Percentiles rank a stretch among this genome's conserved stretches.
These are phyloP conservation scores for Leucocoprinus sp. DNA, from an alignment of 768 basidiomycete species.

Conservation along the genomic window DNA sequence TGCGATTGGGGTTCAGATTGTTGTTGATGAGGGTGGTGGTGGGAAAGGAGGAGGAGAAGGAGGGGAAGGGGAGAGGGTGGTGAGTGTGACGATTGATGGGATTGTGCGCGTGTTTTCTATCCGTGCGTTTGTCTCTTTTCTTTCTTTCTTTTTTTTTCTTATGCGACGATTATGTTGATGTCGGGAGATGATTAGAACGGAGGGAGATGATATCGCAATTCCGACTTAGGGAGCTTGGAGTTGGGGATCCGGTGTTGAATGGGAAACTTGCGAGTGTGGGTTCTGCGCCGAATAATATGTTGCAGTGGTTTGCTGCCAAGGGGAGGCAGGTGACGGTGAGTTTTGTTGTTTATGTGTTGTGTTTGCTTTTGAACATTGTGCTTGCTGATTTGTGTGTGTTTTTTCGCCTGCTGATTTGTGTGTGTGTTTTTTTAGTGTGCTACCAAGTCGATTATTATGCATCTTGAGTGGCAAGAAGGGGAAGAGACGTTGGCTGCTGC, in stretches of 20 bases:
- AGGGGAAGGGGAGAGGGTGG: constrained; percentile 70
- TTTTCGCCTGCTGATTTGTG: no score
- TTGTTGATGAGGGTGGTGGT: constrained; percentile 36
- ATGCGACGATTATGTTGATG: no score
- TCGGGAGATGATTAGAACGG: no score
- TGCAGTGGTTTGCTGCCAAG: constrained; percentile 92
- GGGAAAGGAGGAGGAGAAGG: constrained; percentile 34
- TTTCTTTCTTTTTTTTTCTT: background rate
- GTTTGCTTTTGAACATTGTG: background rate
- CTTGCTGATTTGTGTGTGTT: no score
- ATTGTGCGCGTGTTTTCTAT: constrained; percentile 89
- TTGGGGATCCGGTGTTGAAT: constrained; percentile 54
- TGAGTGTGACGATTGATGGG: constrained; percentile 89
- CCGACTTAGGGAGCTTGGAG: constrained; percentile 73
- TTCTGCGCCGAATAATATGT: constrained; percentile 76
- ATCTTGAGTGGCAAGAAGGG: constrained; percentile 79
- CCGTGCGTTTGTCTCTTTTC: constrained; percentile 37
- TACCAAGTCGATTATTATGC: constrained; percentile 79
- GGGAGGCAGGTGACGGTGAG: constrained; percentile 84
- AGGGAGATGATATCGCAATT: constrained; percentile 92
- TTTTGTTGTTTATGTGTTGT: constrained; percentile 1
- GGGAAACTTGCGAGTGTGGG: constrained; percentile 72
- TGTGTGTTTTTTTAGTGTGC: no score
- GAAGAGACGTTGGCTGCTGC: constrained; percentile 24
- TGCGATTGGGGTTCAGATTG: constrained; percentile 84